Base-by-base conservation (phyloP, 208 protist species). In the Leishmania mexicana region DNA sequence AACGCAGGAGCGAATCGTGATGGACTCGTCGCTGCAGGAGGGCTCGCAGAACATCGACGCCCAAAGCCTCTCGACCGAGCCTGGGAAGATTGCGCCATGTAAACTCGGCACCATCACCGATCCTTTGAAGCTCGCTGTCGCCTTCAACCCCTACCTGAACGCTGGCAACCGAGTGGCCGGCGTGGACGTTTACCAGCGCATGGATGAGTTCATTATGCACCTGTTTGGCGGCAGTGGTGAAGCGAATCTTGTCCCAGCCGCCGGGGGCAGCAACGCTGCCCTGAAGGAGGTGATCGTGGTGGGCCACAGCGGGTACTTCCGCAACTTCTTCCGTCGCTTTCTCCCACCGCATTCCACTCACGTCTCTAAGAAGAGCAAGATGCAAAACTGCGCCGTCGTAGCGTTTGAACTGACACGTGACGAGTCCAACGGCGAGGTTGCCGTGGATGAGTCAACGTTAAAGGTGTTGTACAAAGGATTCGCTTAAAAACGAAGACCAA, bases 31-130 rank as follows among this genome's bases (percentile, higher is more conserved):
- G 1, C 81, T 98, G 64, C 96, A 98, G 88, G 95, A 98, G 81
- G 95, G 94, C 62, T 95, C 93, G 47, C 90, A 94, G 79, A 98
- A 98, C 85, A 92, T 98, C n/a, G 96, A 98, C 83, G 93, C 96
- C 35, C 95, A 98, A 68, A 92, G 88, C 58, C 81, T 98, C 70
- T 96, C 95, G 40, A 93, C 90, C 2, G 93, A 96, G 80, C 76
- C 62, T 8, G 87, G 92, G 24, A 96, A 93, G 79, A 86, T 97
- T n/a, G 90, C 93, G 8, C 92, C 90, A 17, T 90, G 90, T 81
- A 88, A 60, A 40, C 87, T 96, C 24, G 90, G 87, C 7, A 67
- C 77, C 47, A 87, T 90, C 60, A 90, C 80, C 35, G 82, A 90
- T 42, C 83, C 93, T 15, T 17, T 75, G 42, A 31, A 88, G 73